These are phyloP conservation scores for Massariosphaeria phaeospora DNA, from an alignment of 495 filamentous ascomycete genomes.

Conservation along the genomic window DNA sequence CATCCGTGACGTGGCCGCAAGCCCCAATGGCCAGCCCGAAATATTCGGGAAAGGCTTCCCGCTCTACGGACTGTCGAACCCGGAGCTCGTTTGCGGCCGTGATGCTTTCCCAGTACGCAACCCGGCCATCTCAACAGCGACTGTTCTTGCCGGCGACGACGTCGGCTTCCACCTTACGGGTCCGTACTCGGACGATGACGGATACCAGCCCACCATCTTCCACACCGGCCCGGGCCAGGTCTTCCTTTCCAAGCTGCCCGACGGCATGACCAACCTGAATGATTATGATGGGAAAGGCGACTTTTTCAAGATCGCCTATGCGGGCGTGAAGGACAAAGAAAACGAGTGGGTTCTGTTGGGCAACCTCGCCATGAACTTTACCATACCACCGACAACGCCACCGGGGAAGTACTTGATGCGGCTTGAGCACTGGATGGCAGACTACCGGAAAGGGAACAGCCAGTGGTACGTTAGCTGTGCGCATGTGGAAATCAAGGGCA, in stretches of 20 bases:
- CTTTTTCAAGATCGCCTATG: slow-evolving; percentile 18
- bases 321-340: background rate
- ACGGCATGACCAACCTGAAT: background rate
- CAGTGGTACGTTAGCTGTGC: slow-evolving; percentile 11
- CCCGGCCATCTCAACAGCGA: slow-evolving; percentile 11
- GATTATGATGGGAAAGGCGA: slow-evolving; percentile 13
- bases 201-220: slow-evolving; percentile 5
- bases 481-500: slow-evolving; percentile 11
- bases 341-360: background rate
- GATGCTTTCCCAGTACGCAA: background rate
- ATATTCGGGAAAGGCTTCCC: background rate
- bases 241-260: slow-evolving; percentile 5
- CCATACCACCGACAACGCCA: slow-evolving; percentile 8
- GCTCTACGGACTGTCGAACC: background rate
- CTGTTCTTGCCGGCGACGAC: slow-evolving; percentile 6
- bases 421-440: slow-evolving; percentile 6
- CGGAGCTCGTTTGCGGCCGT: background rate
- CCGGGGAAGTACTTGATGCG: slow-evolving; percentile 19
- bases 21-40: background rate
- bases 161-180: no score
- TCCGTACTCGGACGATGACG: background rate
- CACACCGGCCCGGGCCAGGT: slow-evolving; percentile 10
- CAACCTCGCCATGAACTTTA: background rate
- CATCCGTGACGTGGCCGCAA: slow-evolving; percentile 5
- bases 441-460: background rate